phyloP scores from a whole-genome alignment of 2,329 filamentous ascomycete species.

The Venturia carpophila region DNA sequence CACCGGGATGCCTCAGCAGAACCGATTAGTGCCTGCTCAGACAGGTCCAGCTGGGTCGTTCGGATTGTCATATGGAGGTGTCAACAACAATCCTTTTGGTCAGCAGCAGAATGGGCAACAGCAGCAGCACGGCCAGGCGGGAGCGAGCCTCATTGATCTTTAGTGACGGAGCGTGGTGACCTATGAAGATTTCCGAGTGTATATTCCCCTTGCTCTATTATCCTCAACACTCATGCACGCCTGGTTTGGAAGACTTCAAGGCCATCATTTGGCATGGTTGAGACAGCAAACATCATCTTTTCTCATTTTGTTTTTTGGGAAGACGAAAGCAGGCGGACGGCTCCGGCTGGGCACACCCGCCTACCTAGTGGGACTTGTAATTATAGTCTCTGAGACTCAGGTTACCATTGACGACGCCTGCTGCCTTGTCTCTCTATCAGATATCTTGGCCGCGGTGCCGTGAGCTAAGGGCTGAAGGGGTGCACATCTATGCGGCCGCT shows the following conservation, averaged over 20 bases:
- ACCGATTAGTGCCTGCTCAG: conserved; percentile 40
- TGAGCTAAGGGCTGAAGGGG: background rate
- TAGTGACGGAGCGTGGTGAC: conserved; percentile 24
- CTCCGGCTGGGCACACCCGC: background rate
- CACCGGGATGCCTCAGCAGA: conserved; percentile 53
- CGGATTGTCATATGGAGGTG: conserved; percentile 37
- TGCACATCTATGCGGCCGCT: background rate
- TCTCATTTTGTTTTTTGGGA: background rate
- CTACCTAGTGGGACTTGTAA: conserved; percentile 1
- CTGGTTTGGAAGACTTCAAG: background rate
- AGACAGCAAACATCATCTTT: background rate
- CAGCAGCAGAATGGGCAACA: conserved; percentile 38
- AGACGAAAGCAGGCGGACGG: background rate
- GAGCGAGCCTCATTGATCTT: conserved; percentile 56
- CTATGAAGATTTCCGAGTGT: conserved; percentile 2
- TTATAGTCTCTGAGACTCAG: background rate
- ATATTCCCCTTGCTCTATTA: conserved; percentile 15
- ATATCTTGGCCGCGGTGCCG: background rate
- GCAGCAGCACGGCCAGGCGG: conserved; percentile 27
- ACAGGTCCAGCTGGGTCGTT: conserved; percentile 44
- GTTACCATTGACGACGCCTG: background rate
- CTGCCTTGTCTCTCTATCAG: background rate
- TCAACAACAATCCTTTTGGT: conserved; percentile 49
- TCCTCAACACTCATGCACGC: conserved; percentile 5
- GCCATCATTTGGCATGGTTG: background rate